These are phyloP conservation scores for Retiboletus flavoniger DNA, from an alignment of 1,284 basidiomycete genomes.

Conservation along the genomic window DNA sequence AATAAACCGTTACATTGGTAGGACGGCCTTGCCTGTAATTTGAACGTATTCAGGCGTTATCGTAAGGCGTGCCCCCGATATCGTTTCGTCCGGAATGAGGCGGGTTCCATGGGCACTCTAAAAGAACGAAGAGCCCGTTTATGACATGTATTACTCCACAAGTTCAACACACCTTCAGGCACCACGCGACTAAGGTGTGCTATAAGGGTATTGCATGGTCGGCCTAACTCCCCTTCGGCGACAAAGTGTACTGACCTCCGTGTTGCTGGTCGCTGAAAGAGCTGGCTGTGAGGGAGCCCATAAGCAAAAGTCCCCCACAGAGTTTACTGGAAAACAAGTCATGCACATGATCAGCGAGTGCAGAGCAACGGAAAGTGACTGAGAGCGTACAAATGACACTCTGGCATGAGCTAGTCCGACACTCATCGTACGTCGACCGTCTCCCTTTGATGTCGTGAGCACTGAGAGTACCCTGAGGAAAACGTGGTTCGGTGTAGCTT, in stretches of 20 bases:
- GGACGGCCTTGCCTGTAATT: constrained; percentile 49
- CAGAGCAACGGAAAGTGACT: not conserved
- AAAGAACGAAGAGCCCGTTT: not conserved
- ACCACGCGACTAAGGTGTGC: constrained; percentile 70
- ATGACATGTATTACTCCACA: constrained; percentile 2
- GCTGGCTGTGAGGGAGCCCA: constrained; percentile 59
- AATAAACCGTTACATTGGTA: not conserved
- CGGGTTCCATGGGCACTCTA: constrained; percentile 64
- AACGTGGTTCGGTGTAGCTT: constrained; percentile 40
- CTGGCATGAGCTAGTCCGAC: constrained; percentile 65
- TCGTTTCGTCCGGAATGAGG: constrained; percentile 72
- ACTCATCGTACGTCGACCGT: constrained; percentile 65
- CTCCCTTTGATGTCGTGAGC: constrained; percentile 50
- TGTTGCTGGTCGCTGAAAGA: constrained; percentile 53
- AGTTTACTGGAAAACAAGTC: constrained; percentile 48
- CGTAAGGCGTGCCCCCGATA: constrained; percentile 71
- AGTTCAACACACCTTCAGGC: constrained; percentile 46
- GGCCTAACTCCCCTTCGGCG: constrained; percentile 9
- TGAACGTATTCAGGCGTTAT: constrained; percentile 71
- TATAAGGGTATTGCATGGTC: constrained; percentile 29
- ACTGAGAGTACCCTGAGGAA: constrained; percentile 18
- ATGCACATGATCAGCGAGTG: constrained; percentile 1
- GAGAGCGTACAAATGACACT: constrained; percentile 54
- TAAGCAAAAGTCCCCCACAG: constrained; percentile 59
- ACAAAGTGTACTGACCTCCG: constrained; percentile 43